Base-by-base conservation (phyloP, 495 filamentous ascomycete genomes). In the Antarctomyces pellizariae region DNA sequence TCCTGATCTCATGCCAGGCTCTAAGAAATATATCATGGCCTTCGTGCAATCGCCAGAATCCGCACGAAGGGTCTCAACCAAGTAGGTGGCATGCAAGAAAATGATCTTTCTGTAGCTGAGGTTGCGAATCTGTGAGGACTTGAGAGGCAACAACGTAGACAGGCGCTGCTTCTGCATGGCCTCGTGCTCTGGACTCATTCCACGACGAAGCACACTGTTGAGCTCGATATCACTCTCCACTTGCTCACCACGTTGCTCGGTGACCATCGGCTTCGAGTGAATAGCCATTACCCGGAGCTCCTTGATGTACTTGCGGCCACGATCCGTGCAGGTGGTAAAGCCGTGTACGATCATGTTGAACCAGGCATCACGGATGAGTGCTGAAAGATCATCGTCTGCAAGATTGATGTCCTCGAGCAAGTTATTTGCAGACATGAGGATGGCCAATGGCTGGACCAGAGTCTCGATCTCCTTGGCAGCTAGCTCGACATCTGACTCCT, bases 301-400 rank as follows among this genome's bases (percentile, higher is more conserved):
- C 22, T 68, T 65, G 12, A 59, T 38, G 38, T 77, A 63, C 36
- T 60, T 61, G 33, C 67, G 69, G 18, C 67, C 71, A 31, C 71
- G 58, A 12, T 59, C 56, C 0, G 78, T 77, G 10, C 56, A 61
- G 9, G 70, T 56, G n/a, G 62, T 67, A 42, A 93, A 91, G 17
- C 82, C 83, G 45, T 95, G 84, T 5, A 93, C 71, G 16, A 77
- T 74, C 27, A 93, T 75, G 43, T 97, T 97, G 47, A 91, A 92
- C 86, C 86, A 97, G 8, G 77, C 77, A 55, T 95, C 79, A 18
- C 83, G 71, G 35, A 86, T 66, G 24, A 90, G 52, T n/a, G n/a
- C n/a, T 11, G 65, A 58, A 27, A 64, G 50, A 12, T 62, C 59
- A 21, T 77, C 62, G 28, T 67, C 61, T 24, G 44, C 35, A 13